Evolutionary conservation across 176 grass and related monocot genomes (phyloP), one percentile per base, ranked within the genome.

Genomic region (Cenchrus americanus): DNA sequence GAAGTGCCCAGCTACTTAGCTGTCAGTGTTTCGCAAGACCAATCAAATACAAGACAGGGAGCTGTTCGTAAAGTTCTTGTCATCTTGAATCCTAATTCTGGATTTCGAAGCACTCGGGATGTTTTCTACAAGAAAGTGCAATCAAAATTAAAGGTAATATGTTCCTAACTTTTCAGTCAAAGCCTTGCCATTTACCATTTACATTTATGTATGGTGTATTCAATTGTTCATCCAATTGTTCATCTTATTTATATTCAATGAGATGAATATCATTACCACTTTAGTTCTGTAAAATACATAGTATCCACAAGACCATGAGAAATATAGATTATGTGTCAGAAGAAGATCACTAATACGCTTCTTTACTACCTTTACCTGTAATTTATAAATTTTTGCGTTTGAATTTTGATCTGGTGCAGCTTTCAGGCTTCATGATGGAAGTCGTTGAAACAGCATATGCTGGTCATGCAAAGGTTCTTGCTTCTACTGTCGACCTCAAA

Each of bases 1-100:
- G 82, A 92, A 63, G 46, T 70, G 5, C 51, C 92, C 24, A 77
- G 81, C 66, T 85, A 88, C 69, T 60, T 89, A 69, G 53, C 88
- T 75, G 53, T 69, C 41, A 85, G 88, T 86, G 70, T 84, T 74
- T 82, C 84, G 59, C 86, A 89, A 81, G 90, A 84, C 53, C 76
- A 91, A 71, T 69, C 87, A 78, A 80, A 86, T 75, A 73, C 76
- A 40, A 98, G 66, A 81, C 76, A 83, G 51, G 81, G 30, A 84
- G 70, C 63, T 83, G 75, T 55, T 24, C 90, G 62, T 70, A 95
- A 93, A 78, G 86, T 95, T 7, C 85, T 98, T 83, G 93, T 95
- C 71, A 89, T 98, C 68, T 80, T 98, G 82, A 98, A 98, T 77
- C 96, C 96, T 85, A 85, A 87, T 87, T 98, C 96, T 73, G 96